Conservation (phyloP, 2,329 filamentous ascomycete species). For the Colletotrichum sp. region DNA sequence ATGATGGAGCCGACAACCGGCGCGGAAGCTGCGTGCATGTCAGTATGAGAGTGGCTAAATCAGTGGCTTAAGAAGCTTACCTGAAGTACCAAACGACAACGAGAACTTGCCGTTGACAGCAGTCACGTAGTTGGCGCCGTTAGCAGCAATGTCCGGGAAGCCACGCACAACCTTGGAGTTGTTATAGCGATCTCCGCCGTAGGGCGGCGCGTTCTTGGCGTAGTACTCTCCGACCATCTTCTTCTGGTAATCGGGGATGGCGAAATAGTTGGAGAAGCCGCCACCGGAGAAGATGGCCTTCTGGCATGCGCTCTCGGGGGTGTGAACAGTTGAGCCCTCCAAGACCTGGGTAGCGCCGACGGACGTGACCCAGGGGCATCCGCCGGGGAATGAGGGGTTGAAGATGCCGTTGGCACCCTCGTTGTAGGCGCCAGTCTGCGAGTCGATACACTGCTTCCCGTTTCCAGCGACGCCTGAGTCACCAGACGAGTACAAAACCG, state of each 20-base stretch:
- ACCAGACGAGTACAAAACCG: constrained; percentile 55
- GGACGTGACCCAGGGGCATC: constrained; percentile 54
- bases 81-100: constrained; percentile 54
- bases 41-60: not conserved
- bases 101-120: constrained; percentile 45
- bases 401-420: constrained; percentile 38
- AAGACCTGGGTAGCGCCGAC: constrained; percentile 56
- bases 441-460: constrained; percentile 37
- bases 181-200: constrained; percentile 50
- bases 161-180: constrained; percentile 45
- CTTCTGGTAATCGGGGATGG: constrained; percentile 51
- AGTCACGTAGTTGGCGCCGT: constrained; percentile 48
- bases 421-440: constrained; percentile 32
- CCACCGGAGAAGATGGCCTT: constrained; percentile 51
- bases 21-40: constrained; percentile 27
- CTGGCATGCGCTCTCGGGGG: constrained; percentile 49
- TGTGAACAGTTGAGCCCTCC: constrained; percentile 40
- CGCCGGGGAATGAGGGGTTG: constrained; percentile 50
- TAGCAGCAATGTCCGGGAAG: constrained; percentile 52
- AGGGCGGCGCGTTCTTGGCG: constrained; percentile 41
- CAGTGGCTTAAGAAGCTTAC: not conserved
- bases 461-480: constrained; percentile 52
- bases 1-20: constrained; percentile 39
- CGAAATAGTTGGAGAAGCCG: constrained; percentile 55
- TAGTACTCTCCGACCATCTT: constrained; percentile 44